Conservation (phyloP, 768 basidiomycete species). For the Boletus barrowsii region DNA sequence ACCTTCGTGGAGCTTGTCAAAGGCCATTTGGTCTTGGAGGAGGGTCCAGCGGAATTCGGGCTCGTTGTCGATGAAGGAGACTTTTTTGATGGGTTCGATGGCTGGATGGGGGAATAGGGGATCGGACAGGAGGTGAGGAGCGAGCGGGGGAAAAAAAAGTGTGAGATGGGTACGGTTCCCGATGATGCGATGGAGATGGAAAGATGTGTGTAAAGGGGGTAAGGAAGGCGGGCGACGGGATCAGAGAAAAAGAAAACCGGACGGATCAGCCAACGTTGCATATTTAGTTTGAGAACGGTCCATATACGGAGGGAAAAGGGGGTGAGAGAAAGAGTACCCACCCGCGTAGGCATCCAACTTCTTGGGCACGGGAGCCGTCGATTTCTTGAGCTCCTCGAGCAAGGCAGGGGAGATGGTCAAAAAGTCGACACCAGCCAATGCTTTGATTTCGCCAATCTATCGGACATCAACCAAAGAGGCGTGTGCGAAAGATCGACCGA, state of each 20-base stretch:
- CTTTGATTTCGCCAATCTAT: conserved; percentile 87
- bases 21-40: conserved; percentile 94
- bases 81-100: conserved; percentile 64
- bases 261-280: conserved; percentile 12
- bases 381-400: conserved; percentile 90
- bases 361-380: conserved; percentile 74
- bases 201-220: neutral
- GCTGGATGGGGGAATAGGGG: conserved; percentile 31
- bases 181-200: neutral
- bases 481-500: conserved; percentile 1
- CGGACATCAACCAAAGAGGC: conserved; percentile 3
- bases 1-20: conserved; percentile 97
- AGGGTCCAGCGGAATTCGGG: conserved; percentile 94
- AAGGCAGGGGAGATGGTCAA: conserved; percentile 90
- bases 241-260: neutral
- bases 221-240: neutral
- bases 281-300: neutral
- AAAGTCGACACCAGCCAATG: conserved; percentile 96
- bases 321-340: conserved; percentile 31
- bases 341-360: conserved; percentile 69
- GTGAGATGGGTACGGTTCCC: neutral
- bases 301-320: neutral
- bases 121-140: neutral
- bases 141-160: neutral
- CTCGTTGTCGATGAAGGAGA: conserved; percentile 87